Conservation (phyloP, 257 asterid genomes). For the Thymus quinquecostatus region DNA sequence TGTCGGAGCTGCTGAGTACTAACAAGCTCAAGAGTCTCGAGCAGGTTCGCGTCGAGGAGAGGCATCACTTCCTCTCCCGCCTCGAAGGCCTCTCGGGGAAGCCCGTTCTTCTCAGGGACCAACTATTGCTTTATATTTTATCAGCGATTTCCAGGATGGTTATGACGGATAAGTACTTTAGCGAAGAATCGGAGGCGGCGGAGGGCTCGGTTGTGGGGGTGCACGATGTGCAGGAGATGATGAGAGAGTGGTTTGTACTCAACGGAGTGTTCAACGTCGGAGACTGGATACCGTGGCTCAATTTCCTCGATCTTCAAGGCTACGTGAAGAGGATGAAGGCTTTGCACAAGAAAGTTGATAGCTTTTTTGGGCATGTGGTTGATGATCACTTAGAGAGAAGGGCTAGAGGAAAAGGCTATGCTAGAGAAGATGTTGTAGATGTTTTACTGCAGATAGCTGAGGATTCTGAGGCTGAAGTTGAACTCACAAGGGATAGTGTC, state of each 20-base stretch:
- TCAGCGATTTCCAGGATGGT: not conserved
- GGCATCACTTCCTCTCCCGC: constrained; percentile 29
- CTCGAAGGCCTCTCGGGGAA: constrained; percentile 27
- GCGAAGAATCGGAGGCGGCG: no score
- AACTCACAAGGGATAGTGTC: constrained; percentile 37
- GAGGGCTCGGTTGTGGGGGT: not conserved
- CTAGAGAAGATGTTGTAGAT: constrained; percentile 19
- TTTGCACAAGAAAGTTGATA: constrained; percentile 29
- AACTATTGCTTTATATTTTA: not conserved
- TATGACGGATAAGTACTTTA: not conserved
- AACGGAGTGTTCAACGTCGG: constrained; percentile 44
- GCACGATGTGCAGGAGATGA: constrained; percentile 28
- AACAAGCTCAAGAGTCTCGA: not conserved
- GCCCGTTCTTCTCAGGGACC: constrained; percentile 34
- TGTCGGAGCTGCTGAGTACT: not conserved
- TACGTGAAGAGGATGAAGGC: constrained; percentile 43
- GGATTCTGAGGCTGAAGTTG: constrained; percentile 41
- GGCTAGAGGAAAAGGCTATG: not conserved
- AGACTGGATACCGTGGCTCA: constrained; percentile 60
- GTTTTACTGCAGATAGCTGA: constrained; percentile 30
- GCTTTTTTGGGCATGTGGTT: constrained; percentile 37
- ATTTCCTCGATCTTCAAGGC: constrained; percentile 50
- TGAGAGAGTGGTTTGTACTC: constrained; percentile 41
- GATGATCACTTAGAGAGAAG: constrained; percentile 44
- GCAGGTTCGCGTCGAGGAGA: constrained; percentile 38